Percentiles rank a stretch among this genome's conserved stretches.
Evolutionary conservation across 108 stramenopile species (phyloP).

Genomic region (Heterococcus sp.): DNA sequence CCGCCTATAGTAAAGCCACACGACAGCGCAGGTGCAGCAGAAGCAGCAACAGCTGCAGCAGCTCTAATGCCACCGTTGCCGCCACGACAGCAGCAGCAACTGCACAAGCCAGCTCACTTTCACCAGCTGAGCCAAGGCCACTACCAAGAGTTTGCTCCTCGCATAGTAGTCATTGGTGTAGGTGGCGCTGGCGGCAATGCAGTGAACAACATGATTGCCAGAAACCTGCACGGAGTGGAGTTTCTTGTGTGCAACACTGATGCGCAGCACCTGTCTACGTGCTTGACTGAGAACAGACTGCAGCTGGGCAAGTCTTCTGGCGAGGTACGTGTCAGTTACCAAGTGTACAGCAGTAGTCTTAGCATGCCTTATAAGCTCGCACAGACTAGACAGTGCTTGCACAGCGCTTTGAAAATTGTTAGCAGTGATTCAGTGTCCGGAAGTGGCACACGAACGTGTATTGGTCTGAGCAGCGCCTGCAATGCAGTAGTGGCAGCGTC

Average conservation of each 20-base stretch:
- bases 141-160: constrained; percentile 34
- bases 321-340: neutral
- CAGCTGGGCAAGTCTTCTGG: constrained; percentile 43
- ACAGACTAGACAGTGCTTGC: too few species aligned
- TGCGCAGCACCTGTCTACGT: constrained; percentile 58
- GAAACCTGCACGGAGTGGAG: constrained; percentile 75
- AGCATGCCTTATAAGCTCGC: too few species aligned
- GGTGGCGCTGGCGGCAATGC: constrained; percentile 52
- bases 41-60: neutral
- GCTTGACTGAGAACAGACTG: constrained; percentile 51
- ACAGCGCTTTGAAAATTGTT: too few species aligned
- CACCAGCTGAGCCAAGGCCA: constrained; percentile 25
- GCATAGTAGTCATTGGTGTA: constrained; percentile 35
- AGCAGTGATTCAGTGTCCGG: too few species aligned
- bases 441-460: too few species aligned
- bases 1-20: neutral
- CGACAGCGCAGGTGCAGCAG: neutral
- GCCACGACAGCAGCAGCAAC: neutral
- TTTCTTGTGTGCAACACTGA: constrained; percentile 66
- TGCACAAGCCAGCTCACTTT: neutral
- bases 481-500: too few species aligned
- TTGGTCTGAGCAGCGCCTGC: too few species aligned
- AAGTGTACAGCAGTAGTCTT: too few species aligned
- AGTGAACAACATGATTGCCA: constrained; percentile 76
- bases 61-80: neutral